Evolutionary conservation across 208 protist genomes (phyloP).

Genomic region (Trichomonas vaginalis): DNA sequence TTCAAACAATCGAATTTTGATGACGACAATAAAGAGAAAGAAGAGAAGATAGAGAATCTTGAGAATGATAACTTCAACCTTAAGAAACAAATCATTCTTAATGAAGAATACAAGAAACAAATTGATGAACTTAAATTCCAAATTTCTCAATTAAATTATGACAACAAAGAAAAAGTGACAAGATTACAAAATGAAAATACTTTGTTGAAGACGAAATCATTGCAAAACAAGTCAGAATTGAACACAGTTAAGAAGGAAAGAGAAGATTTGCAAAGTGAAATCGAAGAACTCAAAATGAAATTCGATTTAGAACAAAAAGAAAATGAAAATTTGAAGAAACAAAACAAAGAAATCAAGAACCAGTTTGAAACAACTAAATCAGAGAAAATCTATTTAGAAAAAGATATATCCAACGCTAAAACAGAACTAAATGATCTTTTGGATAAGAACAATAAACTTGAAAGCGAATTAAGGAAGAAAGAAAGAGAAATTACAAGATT

Average conservation of each 20-base stretch:
- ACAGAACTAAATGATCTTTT: too few relatives aligned
- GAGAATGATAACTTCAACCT: neutral
- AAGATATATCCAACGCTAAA: neutral
- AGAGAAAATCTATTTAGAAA: neutral
- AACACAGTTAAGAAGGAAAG: neutral
- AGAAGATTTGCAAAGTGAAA: neutral
- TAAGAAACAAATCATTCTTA: neutral
- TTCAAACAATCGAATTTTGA: neutral
- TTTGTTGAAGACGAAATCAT: too few relatives aligned
- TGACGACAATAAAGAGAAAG: neutral
- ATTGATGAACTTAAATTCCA: neutral
- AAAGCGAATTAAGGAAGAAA: neutral
- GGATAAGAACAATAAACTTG: neutral
- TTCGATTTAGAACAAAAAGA: neutral
- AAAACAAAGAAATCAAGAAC: neutral
- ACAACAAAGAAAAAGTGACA: neutral
- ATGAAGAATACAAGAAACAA: neutral
- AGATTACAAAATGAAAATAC: neutral
- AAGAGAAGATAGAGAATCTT: neutral
- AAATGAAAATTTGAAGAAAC: neutral
- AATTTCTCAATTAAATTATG: neutral
- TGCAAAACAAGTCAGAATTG: too few relatives aligned
- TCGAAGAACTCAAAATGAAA: neutral
- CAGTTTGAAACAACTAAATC: neutral
- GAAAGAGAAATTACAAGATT: neutral